Evolutionary conservation across 108 stramenopile species (phyloP), one percentile per base, ranked within the genome.

Genomic region (Aurantiochytrium sp.): DNA sequence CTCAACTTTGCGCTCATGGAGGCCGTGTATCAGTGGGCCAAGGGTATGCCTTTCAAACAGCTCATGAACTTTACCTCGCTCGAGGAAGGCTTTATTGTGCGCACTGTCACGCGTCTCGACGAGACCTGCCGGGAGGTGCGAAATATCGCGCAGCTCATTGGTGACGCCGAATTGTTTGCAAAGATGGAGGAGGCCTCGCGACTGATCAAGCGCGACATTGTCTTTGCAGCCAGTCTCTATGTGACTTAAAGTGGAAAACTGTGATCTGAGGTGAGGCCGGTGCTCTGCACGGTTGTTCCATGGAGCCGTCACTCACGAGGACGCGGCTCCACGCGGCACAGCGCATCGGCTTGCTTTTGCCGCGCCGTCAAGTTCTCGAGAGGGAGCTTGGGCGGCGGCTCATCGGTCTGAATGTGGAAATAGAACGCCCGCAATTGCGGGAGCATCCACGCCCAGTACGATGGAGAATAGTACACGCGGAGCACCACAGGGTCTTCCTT

Each of bases 1-100:
- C 93, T 99, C 42, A 97, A 98, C 69, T 97, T 98, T 89, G 98
- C 97, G n/a, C 92, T 98, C 51, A 96, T 97, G 49, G 96, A 97
- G 87, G 98, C 97, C 21, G 97, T 98, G 8, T 98, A 98, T 88
- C 97, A 98, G 90, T 99, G 99, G 99, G 99, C 99, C 4, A 91
- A 97, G 49, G 98, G 98, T 1, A 96, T 98, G 44, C 95, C 96
- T 1, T 99, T 99, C 89, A 96, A 89, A 87, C 93, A 95, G 51
- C 96, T 97, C 60, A 95, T 94, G 87, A 94, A 96, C 73, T 90
- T 98, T 58, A 99, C 98, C 5, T 18, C 43, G 44, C 91, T 91
- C 53, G 97, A 98, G 90, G 99, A 99, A 89, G 99, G 99, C 19
- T 95, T 94, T 12, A 98, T 99, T 89, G 98, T 99, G 16, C 94